Conservation (phyloP, 129 eudicot species). For the Pulicaria dysenterica region DNA sequence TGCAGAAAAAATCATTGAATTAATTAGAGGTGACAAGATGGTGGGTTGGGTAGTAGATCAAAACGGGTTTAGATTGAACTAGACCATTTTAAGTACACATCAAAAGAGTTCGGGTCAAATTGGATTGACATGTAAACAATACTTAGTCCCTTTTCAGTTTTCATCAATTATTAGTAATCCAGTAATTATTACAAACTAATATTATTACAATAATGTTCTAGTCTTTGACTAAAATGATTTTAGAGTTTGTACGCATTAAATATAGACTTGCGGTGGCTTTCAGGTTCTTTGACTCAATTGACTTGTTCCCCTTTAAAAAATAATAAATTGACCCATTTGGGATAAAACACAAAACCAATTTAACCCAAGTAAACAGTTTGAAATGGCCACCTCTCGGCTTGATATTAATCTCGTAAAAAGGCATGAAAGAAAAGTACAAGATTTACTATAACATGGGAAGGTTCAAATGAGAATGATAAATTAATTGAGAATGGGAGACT, state of each 20-base stretch:
- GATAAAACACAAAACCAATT: not conserved
- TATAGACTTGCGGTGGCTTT: not conserved
- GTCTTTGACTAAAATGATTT: not conserved
- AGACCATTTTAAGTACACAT: not conserved
- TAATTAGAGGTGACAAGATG: conserved; percentile 14
- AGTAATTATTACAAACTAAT: not conserved
- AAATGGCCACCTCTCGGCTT: not conserved
- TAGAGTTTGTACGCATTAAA: not conserved
- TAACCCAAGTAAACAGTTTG: not conserved
- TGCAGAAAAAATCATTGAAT: conserved; percentile 29
- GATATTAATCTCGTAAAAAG: conserved; percentile 5
- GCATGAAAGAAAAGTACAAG: not conserved
- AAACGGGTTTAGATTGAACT: not conserved
- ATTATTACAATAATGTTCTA: not conserved
- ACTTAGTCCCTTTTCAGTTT: not conserved
- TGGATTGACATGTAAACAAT: not conserved
- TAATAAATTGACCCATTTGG: not conserved
- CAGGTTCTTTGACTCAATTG: not conserved
- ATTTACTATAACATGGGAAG: too few relatives aligned
- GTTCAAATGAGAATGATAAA: too few relatives aligned
- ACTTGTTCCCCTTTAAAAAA: too few relatives aligned
- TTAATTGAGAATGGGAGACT: too few relatives aligned
- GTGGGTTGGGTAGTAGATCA: not conserved
- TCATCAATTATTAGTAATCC: not conserved
- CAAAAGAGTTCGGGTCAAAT: not conserved